Base-by-base conservation (phyloP, 768 basidiomycete species). In the Pilatotrama ljubarskyi region DNA sequence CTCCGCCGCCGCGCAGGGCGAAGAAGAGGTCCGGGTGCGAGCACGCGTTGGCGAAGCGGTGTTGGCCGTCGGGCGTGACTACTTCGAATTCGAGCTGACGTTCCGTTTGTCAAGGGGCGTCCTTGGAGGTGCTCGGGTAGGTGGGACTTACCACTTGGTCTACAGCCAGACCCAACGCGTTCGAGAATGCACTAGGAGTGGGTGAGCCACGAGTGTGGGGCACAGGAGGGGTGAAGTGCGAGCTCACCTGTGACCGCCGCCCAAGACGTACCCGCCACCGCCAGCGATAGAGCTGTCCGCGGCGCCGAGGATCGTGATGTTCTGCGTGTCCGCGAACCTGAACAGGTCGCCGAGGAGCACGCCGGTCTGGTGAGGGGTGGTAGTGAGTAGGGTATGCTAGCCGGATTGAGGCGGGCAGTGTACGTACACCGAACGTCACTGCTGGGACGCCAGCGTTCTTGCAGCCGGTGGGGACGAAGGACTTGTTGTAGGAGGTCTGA, bases 11-110 rank as follows among this genome's bases (percentile, higher is more conserved):
- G 10, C 77, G 67, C n/a, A 84, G 76, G 15, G 82, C 83, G 56
- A 77, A 84, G 70, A 83, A 84, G 0, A 84, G 74, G 69, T 84
- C 82, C 55, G 74, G 58, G 55, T 83, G 78, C 62, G 82, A 68
- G 36, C 72, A 74, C n/a, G 72, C 75, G 66, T 82, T 84, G 2
- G 71, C 82, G 1, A 72, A 74, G 32, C 79, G 75, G 60, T 71
- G 70, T 29, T 71, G 54, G 0, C 83, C 83, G 65, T 83, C 81
- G 0, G 84, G 81, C 4, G 82, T 84, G 5, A 84, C 82, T 7
- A 84, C 70, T 20, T 55, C 20, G 54, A 55, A 55, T 35, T 55
- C 24, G 1, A 55, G 54, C 54, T 55, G 53, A n/a, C 14, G 10
- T 20, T 8, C 2, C 15, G 25, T 42, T 3, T 43, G 25, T 20